phyloP scores from a whole-genome alignment of 768 basidiomycete species.

The Porpolomopsis calyptriformis region DNA sequence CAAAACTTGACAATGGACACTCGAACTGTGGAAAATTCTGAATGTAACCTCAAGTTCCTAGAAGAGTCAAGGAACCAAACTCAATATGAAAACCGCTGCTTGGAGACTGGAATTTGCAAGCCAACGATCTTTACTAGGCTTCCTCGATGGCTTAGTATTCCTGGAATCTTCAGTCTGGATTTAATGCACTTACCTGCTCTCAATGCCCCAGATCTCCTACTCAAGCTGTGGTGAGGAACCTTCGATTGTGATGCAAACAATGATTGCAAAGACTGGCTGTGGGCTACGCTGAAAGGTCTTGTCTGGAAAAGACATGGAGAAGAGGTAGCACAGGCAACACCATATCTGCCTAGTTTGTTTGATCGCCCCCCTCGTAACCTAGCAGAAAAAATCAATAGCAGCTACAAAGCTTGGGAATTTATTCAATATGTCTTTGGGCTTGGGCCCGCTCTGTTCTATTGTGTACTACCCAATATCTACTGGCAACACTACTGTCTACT shows the following conservation, averaged over 20 bases:
- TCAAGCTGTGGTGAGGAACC: slow-evolving; percentile 12
- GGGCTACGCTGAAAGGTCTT: slow-evolving; percentile 11
- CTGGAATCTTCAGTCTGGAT: slow-evolving; percentile 15
- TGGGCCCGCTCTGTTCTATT: neutral
- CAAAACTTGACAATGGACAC: slow-evolving; percentile 6
- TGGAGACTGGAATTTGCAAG: slow-evolving; percentile 26
- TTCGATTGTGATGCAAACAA: slow-evolving; percentile 16
- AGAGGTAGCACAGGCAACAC: slow-evolving; percentile 14
- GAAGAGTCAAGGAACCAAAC: slow-evolving; percentile 13
- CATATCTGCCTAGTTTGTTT: slow-evolving; percentile 24
- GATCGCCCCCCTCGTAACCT: slow-evolving; percentile 24
- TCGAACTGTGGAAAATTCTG: slow-evolving; percentile 6
- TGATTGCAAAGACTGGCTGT: slow-evolving; percentile 12
- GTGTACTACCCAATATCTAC: neutral
- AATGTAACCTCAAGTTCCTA: slow-evolving; percentile 6
- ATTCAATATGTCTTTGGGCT: slow-evolving; percentile 9
- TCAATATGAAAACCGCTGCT: slow-evolving; percentile 17
- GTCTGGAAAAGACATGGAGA: slow-evolving; percentile 21
- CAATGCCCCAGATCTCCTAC: slow-evolving; percentile 25
- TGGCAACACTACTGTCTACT: neutral
- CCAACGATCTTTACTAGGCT: slow-evolving; percentile 29
- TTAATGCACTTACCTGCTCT: slow-evolving; percentile 30
- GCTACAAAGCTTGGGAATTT: slow-evolving; percentile 13
- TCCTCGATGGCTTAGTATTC: slow-evolving; percentile 26
- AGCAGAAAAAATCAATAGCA: slow-evolving; percentile 21